A percentile compares a stretch with the other conserved stretches of the same genome.
Evolutionary conservation across 1,284 basidiomycete species (phyloP).

Genomic region (Apiotrichum montevideense): DNA sequence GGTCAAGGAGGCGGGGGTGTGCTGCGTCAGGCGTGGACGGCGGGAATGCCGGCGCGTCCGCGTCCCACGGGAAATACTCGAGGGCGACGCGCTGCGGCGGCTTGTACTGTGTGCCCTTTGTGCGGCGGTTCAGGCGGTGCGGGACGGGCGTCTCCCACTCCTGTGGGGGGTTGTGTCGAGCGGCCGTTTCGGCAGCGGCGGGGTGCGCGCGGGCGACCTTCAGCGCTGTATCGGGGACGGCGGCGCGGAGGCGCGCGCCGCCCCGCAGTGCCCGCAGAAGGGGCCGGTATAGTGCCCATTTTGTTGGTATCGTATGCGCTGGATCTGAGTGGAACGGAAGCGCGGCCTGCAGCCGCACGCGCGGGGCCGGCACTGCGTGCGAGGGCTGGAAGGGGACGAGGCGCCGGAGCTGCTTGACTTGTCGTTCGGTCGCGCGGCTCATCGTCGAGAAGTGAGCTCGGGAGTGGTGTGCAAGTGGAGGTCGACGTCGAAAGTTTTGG

Average conservation of each 20-base stretch:
- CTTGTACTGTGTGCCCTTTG: too few species aligned
- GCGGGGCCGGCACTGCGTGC: not conserved
- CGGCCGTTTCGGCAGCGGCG: not conserved
- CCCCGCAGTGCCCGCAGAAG: slow-evolving; percentile 50
- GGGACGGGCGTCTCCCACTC: too few species aligned
- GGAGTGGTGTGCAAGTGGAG: too few species aligned
- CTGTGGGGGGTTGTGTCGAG: too few species aligned
- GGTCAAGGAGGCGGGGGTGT: slow-evolving; percentile 1
- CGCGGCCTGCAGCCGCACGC: not conserved
- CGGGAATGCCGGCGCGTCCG: not conserved
- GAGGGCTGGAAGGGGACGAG: not conserved
- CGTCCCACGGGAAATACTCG: not conserved
- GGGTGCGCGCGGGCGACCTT: not conserved
- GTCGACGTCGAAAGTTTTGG: too few species aligned
- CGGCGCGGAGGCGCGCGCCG: not conserved
- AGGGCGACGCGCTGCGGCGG: too few species aligned
- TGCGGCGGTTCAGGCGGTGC: too few species aligned
- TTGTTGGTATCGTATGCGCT: slow-evolving; percentile 67
- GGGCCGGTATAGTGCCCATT: slow-evolving; percentile 66
- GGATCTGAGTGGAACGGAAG: slow-evolving; percentile 62
- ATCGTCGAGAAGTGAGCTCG: too few species aligned
- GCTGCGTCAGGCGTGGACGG: not conserved
- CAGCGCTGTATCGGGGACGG: not conserved
- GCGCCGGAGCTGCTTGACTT: not conserved
- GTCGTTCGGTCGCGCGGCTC: too few species aligned